phyloP scores from a whole-genome alignment of 2,329 filamentous ascomycete genomes.

The Ophiocordyceps unilateralis region DNA sequence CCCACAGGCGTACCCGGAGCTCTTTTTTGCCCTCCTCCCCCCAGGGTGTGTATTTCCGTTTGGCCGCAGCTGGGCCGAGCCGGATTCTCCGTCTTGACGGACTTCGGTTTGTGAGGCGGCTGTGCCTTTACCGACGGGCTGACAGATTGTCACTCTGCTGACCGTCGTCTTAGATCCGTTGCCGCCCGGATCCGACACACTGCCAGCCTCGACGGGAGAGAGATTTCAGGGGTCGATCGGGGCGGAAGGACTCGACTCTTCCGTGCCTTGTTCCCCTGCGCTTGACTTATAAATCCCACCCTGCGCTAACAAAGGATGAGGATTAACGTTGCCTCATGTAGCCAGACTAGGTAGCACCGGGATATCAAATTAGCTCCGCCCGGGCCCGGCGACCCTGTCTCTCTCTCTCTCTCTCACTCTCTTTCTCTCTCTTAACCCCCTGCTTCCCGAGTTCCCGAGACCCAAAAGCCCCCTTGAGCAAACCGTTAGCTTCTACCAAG shows the following conservation, averaged over 20 bases:
- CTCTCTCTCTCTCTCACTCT: not conserved
- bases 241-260: not conserved
- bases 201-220: not conserved
- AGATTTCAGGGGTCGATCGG: not conserved
- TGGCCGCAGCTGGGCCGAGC: too few species aligned
- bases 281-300: not conserved
- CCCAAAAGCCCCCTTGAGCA: too few species aligned
- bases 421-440: not conserved
- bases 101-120: too few species aligned
- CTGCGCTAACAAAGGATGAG: not conserved
- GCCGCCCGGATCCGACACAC: not conserved
- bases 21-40: too few species aligned
- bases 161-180: not conserved
- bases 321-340: not conserved
- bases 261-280: not conserved
- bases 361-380: not conserved
- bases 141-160: conserved; percentile 15
- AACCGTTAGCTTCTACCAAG: too few species aligned
- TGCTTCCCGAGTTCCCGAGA: too few species aligned
- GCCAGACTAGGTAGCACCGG: not conserved
- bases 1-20: too few species aligned
- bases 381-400: not conserved
- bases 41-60: too few species aligned
- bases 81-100: too few species aligned
- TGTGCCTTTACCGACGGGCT: too few species aligned